Percentiles rank a stretch among this genome's conserved stretches.
Conservation (phyloP, 169 alveolate genomes). For the Plasmodium vivax region DNA sequence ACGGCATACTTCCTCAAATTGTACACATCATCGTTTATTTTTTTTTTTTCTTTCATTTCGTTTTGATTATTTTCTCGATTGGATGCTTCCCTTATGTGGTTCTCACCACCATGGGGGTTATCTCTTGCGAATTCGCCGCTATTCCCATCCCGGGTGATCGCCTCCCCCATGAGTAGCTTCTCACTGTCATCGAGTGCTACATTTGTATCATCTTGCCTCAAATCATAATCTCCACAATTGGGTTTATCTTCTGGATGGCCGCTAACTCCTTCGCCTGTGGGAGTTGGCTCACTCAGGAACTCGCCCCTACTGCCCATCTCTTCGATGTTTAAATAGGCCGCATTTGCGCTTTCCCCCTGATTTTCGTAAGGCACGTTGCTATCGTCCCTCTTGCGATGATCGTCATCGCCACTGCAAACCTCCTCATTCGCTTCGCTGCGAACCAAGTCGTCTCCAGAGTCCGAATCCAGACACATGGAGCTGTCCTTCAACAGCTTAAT, state of each 20-base stretch:
- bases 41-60: not conserved
- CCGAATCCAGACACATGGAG: constrained; percentile 44
- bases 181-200: not conserved
- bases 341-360: not conserved
- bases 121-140: not conserved
- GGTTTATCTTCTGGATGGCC: not conserved
- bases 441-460: constrained; percentile 23
- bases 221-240: not conserved
- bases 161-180: not conserved
- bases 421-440: constrained; percentile 14
- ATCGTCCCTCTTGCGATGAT: not conserved
- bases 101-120: not conserved
- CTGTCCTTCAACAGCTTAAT: constrained; percentile 64
- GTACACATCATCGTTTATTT: constrained; percentile 36
- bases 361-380: not conserved
- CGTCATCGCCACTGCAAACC: not conserved
- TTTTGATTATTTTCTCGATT: not conserved
- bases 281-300: not conserved
- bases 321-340: constrained; percentile 17
- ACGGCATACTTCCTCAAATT: constrained; percentile 72
- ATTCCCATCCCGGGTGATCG: not conserved
- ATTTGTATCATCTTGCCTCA: not conserved
- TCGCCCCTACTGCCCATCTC: not conserved
- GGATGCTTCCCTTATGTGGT: not conserved
- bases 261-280: not conserved